Evolutionary conservation across 169 alveolate genomes (phyloP), one percentile per base, ranked within the genome.

Genomic region (Eimeria acervulina): DNA sequence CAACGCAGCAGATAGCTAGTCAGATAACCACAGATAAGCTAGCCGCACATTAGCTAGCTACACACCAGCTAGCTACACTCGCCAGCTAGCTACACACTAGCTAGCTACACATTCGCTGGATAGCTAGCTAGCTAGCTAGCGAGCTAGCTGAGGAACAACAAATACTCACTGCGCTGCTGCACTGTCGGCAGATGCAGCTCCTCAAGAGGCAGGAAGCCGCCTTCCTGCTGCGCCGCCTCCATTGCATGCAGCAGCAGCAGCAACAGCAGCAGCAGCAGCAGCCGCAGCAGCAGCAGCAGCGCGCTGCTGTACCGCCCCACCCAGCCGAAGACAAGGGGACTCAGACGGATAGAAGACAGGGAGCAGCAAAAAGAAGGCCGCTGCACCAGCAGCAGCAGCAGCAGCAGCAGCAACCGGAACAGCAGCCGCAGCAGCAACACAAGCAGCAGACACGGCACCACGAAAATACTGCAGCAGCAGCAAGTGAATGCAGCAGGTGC

Each of bases 171-270:
- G 28, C 89, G 59, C 19, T 40, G 89, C 61, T 78, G 89, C 28
- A 40, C 89, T 0, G 89, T 19, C 5, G 89, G 63, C 63, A 78
- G 17, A n/a, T 78, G 89, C 28, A 78, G 89, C 61, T 33, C 66
- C 89, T 78, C 38, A 33, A 78, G 89, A 19, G 89, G 89, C 66
- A 78, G 89, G 89, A 78, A 42, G 36, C 33, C 61, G 42, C 33
- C 63, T 19, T 66, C 21, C 13, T 72, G 84, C 84, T 33, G 89
- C 52, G 51, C 47, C 21, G 55, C 55, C 55, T 47, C 55, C 55
- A 47, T 47, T 47, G 55, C 55, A 7, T 7, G 55, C 55, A 47
- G 55, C 55, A 47, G 55, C 84, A 72, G 42, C 89, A 36, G 89
- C 28, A 78, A n/a, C 55, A 40, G 38, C 89, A 78, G 33, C 89